phyloP scores from a whole-genome alignment of 768 basidiomycete genomes.

The Boletus sp. region DNA sequence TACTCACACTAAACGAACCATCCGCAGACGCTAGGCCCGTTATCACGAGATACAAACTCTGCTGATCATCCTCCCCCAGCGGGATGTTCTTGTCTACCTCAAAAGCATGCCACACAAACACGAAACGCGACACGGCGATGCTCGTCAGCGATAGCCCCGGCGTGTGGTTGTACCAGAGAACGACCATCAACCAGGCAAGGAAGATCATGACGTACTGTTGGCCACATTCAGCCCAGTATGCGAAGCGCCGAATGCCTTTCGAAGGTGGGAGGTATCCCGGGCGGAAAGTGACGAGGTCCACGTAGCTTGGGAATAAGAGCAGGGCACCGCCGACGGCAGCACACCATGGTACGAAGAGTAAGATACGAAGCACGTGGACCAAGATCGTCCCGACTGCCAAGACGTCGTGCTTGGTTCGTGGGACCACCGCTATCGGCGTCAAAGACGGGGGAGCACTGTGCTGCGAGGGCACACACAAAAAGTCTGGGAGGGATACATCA shows the following conservation, averaged over 20 bases:
- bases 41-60: constrained; percentile 33
- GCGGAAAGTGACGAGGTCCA: constrained; percentile 28
- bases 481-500: too few species aligned
- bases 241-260: constrained; percentile 35
- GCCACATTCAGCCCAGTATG: constrained; percentile 37
- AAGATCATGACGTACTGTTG: constrained; percentile 35
- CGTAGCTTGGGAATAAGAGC: constrained; percentile 27
- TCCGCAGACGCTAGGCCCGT: constrained; percentile 16
- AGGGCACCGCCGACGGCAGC: constrained; percentile 32
- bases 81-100: constrained; percentile 21
- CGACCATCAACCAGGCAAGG: constrained; percentile 18
- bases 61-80: constrained; percentile 33
- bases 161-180: constrained; percentile 18
- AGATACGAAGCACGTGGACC: constrained; percentile 8
- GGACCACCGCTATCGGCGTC: neutral
- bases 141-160: constrained; percentile 22
- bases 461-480: too few species aligned
- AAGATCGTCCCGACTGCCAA: neutral
- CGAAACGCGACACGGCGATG: constrained; percentile 19
- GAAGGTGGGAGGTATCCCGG: constrained; percentile 28
- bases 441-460: neutral
- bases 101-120: constrained; percentile 29
- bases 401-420: neutral
- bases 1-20: neutral
- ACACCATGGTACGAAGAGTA: constrained; percentile 37